Base-by-base conservation (phyloP, 306 rosid species). In the Glycine tomentella region DNA sequence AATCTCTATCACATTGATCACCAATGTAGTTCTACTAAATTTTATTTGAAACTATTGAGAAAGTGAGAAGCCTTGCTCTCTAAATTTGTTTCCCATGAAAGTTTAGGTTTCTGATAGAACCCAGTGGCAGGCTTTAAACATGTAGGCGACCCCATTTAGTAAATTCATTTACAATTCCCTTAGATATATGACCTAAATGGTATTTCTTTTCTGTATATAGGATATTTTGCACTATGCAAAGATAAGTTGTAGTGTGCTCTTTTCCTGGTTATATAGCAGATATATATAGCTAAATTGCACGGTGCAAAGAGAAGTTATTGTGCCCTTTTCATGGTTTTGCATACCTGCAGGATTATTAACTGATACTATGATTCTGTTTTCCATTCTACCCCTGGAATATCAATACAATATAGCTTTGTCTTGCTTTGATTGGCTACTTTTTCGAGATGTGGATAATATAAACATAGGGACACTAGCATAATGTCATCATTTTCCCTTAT, bases 261-360 rank as follows among this genome's bases (percentile, higher is more conserved):
- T 12, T 61, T 62, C 2, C 12, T 62, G 42, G 8, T 4, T 11
- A 61, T 6, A 59, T 58, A 20, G 13, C 36, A 9, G 7, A 58
- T 17, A 58, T 61, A 31, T 61, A 61, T 31, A 25, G 12, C 64
- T 20, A 58, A 58, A 15, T 61, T 61, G 3, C 4, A 6, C 44
- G 12, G 13, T 17, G 15, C 81, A 59, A 56, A 31, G 46, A 58
- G 12, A 16, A 44, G 16, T 62, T 62, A 33, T 11, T 62, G 9
- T 59, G 75, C 81, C 51, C 74, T 42, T 66, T 73, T 56, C 75
- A 66, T 81, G 78, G 62, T 78, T 82, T 78, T 49, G 31, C 31
- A 69, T 8, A 55, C 56, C 1, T 7, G 57, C n/a, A 8, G 49
- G 48, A 72, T 64, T 77, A 61, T 72, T 72, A 72, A 58, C 44